phyloP scores from a whole-genome alignment of 169 alveolate species.

The Pseudocohnilembus persalinus region DNA sequence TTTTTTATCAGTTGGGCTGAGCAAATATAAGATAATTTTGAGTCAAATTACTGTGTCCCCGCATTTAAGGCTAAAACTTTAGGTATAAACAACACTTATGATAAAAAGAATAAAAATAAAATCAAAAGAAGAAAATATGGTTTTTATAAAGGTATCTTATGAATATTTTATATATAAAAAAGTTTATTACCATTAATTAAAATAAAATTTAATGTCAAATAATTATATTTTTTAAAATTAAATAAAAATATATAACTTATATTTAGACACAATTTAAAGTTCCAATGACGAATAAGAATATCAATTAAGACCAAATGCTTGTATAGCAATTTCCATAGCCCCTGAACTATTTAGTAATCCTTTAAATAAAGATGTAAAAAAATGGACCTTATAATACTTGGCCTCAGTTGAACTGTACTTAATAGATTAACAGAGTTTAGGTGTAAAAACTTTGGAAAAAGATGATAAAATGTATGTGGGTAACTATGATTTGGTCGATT shows the following conservation, averaged over 20 bases:
- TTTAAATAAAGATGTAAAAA: conserved; percentile 13
- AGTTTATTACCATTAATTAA: conserved; percentile 75
- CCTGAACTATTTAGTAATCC: conserved; percentile 86
- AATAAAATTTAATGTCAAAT: conserved; percentile 53
- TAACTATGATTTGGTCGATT: conserved; percentile 85
- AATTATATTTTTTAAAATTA: conserved; percentile 53
- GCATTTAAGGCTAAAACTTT: background rate
- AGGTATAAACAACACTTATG: background rate
- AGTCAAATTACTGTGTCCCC: background rate
- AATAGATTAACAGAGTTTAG: conserved; percentile 68
- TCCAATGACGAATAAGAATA: conserved; percentile 79
- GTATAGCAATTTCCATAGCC: conserved; percentile 90
- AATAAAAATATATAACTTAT: conserved; percentile 80
- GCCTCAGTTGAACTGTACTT: conserved; percentile 60
- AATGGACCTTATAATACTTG: conserved; percentile 66
- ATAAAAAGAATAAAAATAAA: too few species aligned
- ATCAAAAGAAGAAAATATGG: background rate
- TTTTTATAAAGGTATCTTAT: conserved; percentile 62
- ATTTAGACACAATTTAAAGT: conserved; percentile 76
- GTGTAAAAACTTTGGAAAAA: conserved; percentile 89
- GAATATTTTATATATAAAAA: conserved; percentile 80
- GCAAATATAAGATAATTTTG: background rate
- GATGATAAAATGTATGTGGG: conserved; percentile 80
- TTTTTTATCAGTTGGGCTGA: background rate
- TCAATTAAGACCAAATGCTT: conserved; percentile 87